A percentile compares a stretch with the other conserved stretches of the same genome.
Evolutionary conservation across 305 asterid species (phyloP).

Genomic region (Rubia occidens): DNA sequence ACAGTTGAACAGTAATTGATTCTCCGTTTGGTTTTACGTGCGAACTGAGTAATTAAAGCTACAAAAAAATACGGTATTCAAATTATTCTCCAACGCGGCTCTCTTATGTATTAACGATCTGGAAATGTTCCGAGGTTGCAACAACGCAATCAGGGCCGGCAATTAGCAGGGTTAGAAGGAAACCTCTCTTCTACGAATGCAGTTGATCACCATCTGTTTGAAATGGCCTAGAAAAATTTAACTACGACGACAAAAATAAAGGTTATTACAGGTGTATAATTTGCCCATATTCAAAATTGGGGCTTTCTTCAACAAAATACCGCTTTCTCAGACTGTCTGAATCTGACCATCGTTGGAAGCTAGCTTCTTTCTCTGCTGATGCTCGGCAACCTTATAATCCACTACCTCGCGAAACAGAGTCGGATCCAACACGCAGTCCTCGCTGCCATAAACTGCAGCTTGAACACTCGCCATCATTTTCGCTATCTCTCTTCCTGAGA

Average conservation of each 20-base stretch:
- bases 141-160: neutral
- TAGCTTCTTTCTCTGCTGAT: constrained; percentile 76
- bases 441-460: constrained; percentile 88
- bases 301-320: neutral
- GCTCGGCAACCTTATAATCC: constrained; percentile 92
- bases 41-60: too few relatives aligned
- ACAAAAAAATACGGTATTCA: too few relatives aligned
- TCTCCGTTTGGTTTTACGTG: neutral
- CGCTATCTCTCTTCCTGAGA: constrained; percentile 91
- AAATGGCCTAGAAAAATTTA: constrained; percentile 3
- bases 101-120: neutral
- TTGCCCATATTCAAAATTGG: neutral
- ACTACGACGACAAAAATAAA: constrained; percentile 4
- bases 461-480: constrained; percentile 91
- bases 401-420: constrained; percentile 74
- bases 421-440: constrained; percentile 65
- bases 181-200: too few relatives aligned
- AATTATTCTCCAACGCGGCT: neutral
- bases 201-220: neutral
- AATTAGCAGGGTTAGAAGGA: neutral
- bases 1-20: neutral
- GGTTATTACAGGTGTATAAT: constrained; percentile 6
- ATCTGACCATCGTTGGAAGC: constrained; percentile 30
- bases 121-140: neutral
- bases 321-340: constrained; percentile 18